phyloP scores from a whole-genome alignment of 805 yeast species.

The Yamadazyma akitaensis region DNA sequence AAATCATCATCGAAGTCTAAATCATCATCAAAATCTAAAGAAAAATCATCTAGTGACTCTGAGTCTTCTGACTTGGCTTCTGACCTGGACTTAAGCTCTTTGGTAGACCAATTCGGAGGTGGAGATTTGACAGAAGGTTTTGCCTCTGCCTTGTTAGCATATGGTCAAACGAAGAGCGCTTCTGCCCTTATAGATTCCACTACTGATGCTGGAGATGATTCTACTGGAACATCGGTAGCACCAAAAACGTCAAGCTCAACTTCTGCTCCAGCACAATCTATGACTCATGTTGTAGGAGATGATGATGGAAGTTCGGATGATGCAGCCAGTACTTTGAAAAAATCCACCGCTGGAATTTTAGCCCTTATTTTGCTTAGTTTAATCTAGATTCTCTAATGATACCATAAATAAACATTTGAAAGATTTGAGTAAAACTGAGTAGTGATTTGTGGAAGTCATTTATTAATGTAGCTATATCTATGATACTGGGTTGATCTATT shows the following conservation, averaged over 20 bases:
- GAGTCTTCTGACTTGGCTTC: neutral
- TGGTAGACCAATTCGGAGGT: neutral
- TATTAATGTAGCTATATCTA: neutral
- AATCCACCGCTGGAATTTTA: neutral
- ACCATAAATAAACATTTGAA: neutral
- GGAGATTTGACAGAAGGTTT: neutral
- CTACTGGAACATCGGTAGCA: neutral
- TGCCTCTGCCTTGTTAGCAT: conserved; percentile 11
- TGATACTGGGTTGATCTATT: neutral
- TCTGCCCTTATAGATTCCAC: conserved; percentile 1
- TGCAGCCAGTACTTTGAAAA: conserved; percentile 2
- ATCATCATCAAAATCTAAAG: neutral
- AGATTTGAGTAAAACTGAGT: too few species aligned
- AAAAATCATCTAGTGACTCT: neutral
- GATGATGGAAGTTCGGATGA: conserved; percentile 7
- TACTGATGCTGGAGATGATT: neutral
- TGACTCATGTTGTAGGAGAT: neutral
- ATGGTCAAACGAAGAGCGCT: conserved; percentile 7
- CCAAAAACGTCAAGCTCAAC: neutral
- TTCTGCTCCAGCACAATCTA: neutral
- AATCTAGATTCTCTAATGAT: conserved; percentile 1
- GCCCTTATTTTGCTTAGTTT: conserved; percentile 4
- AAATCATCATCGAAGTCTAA: neutral
- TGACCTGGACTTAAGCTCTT: neutral
- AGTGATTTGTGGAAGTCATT: neutral